These are phyloP conservation scores for Grosmannia huntii DNA, from an alignment of 2,329 filamentous ascomycete genomes.

Conservation along the genomic window DNA sequence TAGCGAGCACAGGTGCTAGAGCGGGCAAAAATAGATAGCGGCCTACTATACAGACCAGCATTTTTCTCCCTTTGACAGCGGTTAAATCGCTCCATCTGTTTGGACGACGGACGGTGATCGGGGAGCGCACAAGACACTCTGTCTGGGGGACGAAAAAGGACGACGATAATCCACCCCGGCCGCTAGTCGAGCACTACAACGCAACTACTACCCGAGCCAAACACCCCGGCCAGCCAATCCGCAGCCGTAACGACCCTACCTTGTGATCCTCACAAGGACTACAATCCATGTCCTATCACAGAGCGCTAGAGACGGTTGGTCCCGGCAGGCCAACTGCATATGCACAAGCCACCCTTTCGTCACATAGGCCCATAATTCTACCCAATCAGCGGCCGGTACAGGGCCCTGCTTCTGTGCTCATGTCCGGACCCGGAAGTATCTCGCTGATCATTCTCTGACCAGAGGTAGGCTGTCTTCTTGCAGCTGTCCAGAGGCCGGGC, in stretches of 20 bases:
- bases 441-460: background rate
- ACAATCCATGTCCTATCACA: slow-evolving; percentile 13
- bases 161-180: background rate
- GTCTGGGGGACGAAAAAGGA: too few species aligned
- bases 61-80: too few species aligned
- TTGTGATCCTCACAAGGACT: background rate
- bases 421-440: background rate
- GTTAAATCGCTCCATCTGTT: too few species aligned
- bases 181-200: background rate
- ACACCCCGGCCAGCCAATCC: slow-evolving; percentile 2
- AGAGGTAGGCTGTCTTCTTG: background rate
- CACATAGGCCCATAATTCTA: slow-evolving; percentile 22
- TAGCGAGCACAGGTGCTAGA: background rate
- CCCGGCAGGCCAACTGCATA: slow-evolving; percentile 31
- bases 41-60: background rate
- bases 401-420: background rate
- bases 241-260: slow-evolving; percentile 1
- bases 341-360: slow-evolving; percentile 31
- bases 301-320: slow-evolving; percentile 13
- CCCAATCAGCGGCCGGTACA: slow-evolving; percentile 22
- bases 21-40: slow-evolving; percentile 14
- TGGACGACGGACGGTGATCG: too few species aligned
- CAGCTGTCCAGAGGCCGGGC: background rate
- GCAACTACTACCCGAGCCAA: background rate
- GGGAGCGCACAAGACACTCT: too few species aligned